Evolutionary conservation across 2,329 filamentous ascomycete genomes (phyloP).

Genomic region (Botrytis cinerea): DNA sequence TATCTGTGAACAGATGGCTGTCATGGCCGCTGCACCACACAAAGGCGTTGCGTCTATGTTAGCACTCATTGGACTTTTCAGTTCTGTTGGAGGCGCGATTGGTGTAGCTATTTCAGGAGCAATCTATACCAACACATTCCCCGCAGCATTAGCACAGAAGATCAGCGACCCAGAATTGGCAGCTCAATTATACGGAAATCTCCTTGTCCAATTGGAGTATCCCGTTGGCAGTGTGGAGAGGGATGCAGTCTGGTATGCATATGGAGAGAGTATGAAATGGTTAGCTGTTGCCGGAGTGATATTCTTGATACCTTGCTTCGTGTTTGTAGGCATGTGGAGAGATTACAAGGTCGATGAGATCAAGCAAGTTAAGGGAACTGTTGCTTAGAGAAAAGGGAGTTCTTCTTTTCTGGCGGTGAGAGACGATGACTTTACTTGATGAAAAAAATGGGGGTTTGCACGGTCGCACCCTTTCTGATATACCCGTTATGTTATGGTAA

Average conservation of each 20-base stretch:
- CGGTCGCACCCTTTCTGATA: background rate
- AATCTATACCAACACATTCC: constrained; percentile 64
- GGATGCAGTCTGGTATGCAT: constrained; percentile 61
- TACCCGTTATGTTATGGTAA: background rate
- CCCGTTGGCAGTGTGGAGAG: constrained; percentile 52
- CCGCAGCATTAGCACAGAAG: constrained; percentile 42
- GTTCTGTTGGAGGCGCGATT: constrained; percentile 61
- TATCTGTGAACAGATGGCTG: constrained; percentile 60
- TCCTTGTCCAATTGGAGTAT: constrained; percentile 57
- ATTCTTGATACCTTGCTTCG: constrained; percentile 47
- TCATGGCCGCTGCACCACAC: constrained; percentile 61
- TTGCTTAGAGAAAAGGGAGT: constrained; percentile 26
- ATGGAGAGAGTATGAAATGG: constrained; percentile 54
- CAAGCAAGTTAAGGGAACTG: constrained; percentile 36
- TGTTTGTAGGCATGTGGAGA: constrained; percentile 49
- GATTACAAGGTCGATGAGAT: constrained; percentile 50
- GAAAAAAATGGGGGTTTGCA: background rate
- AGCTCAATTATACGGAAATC: constrained; percentile 49
- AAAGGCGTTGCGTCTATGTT: constrained; percentile 62
- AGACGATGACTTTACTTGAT: background rate
- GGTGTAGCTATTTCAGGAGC: constrained; percentile 62
- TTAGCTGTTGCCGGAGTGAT: constrained; percentile 44
- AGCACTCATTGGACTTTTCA: constrained; percentile 61
- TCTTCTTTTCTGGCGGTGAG: no score
- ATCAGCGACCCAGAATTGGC: constrained; percentile 43